Percentiles rank a stretch among this genome's conserved stretches.
phyloP scores from a whole-genome alignment of 2,329 filamentous ascomycete species.

The Apiospora malaysiana region DNA sequence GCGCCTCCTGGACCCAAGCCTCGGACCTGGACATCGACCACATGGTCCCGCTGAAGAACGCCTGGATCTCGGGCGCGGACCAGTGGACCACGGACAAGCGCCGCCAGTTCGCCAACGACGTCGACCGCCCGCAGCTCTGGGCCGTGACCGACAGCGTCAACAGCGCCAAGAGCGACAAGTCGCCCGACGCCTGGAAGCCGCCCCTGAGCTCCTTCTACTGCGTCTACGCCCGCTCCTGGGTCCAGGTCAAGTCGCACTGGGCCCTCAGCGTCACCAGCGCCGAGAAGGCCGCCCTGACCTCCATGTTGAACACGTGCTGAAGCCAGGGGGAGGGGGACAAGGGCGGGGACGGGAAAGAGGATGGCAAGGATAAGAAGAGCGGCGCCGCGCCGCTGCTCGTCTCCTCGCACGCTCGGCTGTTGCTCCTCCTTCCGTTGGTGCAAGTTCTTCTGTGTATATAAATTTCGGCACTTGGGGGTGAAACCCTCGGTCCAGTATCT shows the following conservation, averaged over 20 bases:
- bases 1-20: constrained; percentile 70
- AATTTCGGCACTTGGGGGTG: background rate
- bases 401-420: background rate
- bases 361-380: constrained; percentile 13
- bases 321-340: background rate
- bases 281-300: constrained; percentile 72
- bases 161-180: constrained; percentile 72
- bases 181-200: constrained; percentile 80
- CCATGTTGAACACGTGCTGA: constrained; percentile 70
- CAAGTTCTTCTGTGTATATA: constrained; percentile 12
- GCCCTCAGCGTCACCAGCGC: constrained; percentile 69
- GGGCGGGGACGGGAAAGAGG: background rate
- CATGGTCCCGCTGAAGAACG: constrained; percentile 80
- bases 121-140: constrained; percentile 76
- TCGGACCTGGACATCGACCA: constrained; percentile 83
- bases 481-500: background rate
- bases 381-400: background rate
- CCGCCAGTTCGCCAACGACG: constrained; percentile 76
- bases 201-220: constrained; percentile 73
- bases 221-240: constrained; percentile 78
- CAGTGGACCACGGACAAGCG: constrained; percentile 73
- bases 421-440: constrained; percentile 4
- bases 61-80: constrained; percentile 78
- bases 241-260: constrained; percentile 79
- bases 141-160: constrained; percentile 83